These are phyloP conservation scores for Agapanthus africanus DNA, from an alignment of 106 monocot genomes.

Conservation along the genomic window DNA sequence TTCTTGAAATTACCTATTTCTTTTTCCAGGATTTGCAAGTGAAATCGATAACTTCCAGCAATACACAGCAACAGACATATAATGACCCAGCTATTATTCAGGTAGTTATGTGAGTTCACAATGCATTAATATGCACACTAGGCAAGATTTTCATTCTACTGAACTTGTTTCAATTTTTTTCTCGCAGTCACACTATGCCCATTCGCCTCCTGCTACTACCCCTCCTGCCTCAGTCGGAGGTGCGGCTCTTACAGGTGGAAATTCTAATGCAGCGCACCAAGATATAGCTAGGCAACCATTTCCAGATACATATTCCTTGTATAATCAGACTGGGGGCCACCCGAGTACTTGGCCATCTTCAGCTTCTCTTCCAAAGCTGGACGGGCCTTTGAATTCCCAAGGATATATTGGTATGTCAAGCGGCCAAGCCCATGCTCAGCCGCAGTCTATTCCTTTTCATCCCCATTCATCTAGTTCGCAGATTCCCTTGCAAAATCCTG, in stretches of 20 bases:
- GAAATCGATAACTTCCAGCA: slow-evolving; percentile 55
- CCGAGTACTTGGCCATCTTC: slow-evolving; percentile 5
- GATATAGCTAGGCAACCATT: neutral
- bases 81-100: slow-evolving; percentile 93
- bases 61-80: slow-evolving; percentile 27
- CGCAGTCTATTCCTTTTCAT: slow-evolving; percentile 3
- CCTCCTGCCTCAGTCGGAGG: slow-evolving; percentile 27
- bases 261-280: slow-evolving; percentile 7
- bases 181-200: slow-evolving; percentile 75
- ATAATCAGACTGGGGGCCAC: neutral
- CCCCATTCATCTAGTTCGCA: slow-evolving; percentile 7
- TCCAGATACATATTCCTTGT: slow-evolving; percentile 5
- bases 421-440: slow-evolving; percentile 6
- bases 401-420: slow-evolving; percentile 5
- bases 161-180: neutral
- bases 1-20: neutral
- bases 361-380: slow-evolving; percentile 3
- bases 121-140: neutral
- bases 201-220: slow-evolving; percentile 25
- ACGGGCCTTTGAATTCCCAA: slow-evolving; percentile 14
- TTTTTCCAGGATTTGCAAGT: slow-evolving; percentile 59
- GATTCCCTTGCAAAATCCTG: slow-evolving; percentile 7
- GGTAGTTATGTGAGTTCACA: slow-evolving; percentile 22
- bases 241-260: slow-evolving; percentile 35
- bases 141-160: neutral